Evolutionary conservation across 2,329 filamentous ascomycete genomes (phyloP).

Genomic region (Paraphaeosphaeria minitans): DNA sequence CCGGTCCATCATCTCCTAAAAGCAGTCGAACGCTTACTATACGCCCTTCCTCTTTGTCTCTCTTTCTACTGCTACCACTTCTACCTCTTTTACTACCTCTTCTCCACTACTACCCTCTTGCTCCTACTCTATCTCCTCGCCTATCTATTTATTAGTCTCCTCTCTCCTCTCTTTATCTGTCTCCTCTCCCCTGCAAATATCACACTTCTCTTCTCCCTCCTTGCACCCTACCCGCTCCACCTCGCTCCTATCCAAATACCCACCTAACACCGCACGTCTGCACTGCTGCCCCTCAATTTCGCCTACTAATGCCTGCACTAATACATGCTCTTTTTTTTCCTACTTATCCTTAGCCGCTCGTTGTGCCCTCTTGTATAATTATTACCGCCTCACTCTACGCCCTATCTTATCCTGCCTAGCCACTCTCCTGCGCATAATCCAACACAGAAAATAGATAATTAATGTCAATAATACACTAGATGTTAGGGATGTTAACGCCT

Average conservation of each 20-base stretch:
- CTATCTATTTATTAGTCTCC: no score
- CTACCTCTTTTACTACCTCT: neutral
- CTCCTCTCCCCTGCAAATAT: slow-evolving; percentile 1
- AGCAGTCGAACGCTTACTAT: neutral
- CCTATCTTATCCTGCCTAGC: no score
- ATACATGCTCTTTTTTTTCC: neutral
- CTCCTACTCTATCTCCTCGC: neutral
- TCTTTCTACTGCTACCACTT: neutral
- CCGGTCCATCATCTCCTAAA: no score
- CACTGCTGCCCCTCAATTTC: slow-evolving; percentile 5
- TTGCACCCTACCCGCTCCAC: slow-evolving; percentile 11
- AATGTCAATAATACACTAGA: no score
- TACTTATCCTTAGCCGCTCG: no score
- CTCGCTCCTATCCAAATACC: slow-evolving; percentile 15
- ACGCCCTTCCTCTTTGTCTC: slow-evolving; percentile 5
- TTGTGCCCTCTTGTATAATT: no score
- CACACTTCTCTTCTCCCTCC: slow-evolving; percentile 12
- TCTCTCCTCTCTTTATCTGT: neutral
- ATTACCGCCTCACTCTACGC: no score
- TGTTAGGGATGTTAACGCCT: no score
- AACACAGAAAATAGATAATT: no score
- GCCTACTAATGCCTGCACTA: slow-evolving; percentile 8
- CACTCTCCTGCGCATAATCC: no score
- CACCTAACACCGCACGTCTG: slow-evolving; percentile 14
- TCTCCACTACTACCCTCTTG: neutral